Percentiles rank a stretch among this genome's conserved stretches.
phyloP scores from a whole-genome alignment of 1,284 basidiomycete species.

The Erythrobasidium hasegawianum region DNA sequence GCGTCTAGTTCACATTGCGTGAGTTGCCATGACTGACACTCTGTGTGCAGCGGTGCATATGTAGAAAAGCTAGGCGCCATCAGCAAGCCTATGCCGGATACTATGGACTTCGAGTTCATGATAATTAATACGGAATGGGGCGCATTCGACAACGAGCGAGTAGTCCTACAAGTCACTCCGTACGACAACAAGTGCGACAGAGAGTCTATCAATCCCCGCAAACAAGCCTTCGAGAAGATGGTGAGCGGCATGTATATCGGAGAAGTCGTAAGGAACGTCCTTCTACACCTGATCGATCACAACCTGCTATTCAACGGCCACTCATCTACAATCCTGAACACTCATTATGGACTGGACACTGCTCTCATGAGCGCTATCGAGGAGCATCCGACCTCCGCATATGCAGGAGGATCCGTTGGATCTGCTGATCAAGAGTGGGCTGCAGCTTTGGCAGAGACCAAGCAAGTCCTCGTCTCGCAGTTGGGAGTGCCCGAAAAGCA shows the following conservation, averaged over 20 bases:
- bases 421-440: constrained; percentile 23
- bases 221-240: constrained; percentile 96
- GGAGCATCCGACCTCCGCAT: constrained; percentile 41
- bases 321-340: constrained; percentile 68
- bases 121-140: constrained; percentile 96
- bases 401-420: not conserved
- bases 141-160: constrained; percentile 84
- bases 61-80: constrained; percentile 82
- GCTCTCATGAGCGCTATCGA: constrained; percentile 87
- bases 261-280: constrained; percentile 80
- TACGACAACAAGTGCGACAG: constrained; percentile 92
- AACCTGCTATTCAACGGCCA: constrained; percentile 71
- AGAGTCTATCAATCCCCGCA: constrained; percentile 85
- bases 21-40: too few species aligned
- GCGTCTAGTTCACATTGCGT: too few species aligned
- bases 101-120: constrained; percentile 63
- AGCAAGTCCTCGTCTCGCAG: constrained; percentile 49
- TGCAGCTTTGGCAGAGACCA: constrained; percentile 36
- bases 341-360: constrained; percentile 89
- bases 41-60: constrained; percentile 84
- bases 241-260: constrained; percentile 99
- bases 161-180: constrained; percentile 82
- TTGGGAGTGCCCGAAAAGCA: constrained; percentile 58
- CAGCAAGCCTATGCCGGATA: constrained; percentile 59
- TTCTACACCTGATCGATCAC: constrained; percentile 78